A percentile compares a stretch with the other conserved stretches of the same genome.
Evolutionary conservation across 2,329 filamentous ascomycete genomes (phyloP).

Genomic region (Aspergillus aculeatinus): DNA sequence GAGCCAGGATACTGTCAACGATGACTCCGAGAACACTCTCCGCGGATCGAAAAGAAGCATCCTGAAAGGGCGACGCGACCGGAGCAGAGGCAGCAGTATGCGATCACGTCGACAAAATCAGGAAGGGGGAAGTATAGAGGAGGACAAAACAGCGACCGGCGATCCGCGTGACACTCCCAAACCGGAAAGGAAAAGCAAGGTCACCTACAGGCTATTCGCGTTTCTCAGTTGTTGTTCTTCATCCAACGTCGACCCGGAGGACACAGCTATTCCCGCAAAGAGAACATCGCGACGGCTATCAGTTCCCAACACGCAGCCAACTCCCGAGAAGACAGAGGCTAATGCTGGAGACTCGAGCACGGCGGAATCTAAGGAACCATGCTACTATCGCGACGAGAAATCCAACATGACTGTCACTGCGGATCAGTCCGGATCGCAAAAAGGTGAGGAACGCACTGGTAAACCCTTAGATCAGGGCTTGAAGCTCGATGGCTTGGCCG

Average conservation of each 20-base stretch:
- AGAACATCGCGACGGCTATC: constrained; percentile 43
- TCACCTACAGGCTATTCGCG: constrained; percentile 43
- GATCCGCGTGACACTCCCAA: constrained; percentile 35
- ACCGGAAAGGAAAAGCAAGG: constrained; percentile 42
- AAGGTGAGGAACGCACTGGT: constrained; percentile 31
- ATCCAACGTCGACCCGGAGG: constrained; percentile 46
- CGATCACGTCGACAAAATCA: constrained; percentile 40
- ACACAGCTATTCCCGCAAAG: constrained; percentile 46
- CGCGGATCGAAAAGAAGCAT: constrained; percentile 67
- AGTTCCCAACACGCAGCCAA: constrained; percentile 37
- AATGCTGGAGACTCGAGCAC: constrained; percentile 41
- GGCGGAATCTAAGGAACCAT: constrained; percentile 39
- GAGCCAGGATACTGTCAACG: constrained; percentile 32
- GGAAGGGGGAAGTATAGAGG: constrained; percentile 32
- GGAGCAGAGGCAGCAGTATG: constrained; percentile 63
- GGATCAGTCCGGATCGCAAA: constrained; percentile 26
- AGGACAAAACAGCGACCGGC: constrained; percentile 33
- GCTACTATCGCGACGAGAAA: constrained; percentile 41
- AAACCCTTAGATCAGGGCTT: constrained; percentile 40
- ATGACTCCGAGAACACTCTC: constrained; percentile 57
- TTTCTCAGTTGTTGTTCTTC: constrained; percentile 52
- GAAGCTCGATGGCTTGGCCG: constrained; percentile 34
- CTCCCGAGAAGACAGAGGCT: constrained; percentile 41
- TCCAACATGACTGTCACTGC: constrained; percentile 31
- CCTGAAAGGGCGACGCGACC: constrained; percentile 62